Evolutionary conservation across 306 rosid species (phyloP).

Genomic region (Parietaria judaica): DNA sequence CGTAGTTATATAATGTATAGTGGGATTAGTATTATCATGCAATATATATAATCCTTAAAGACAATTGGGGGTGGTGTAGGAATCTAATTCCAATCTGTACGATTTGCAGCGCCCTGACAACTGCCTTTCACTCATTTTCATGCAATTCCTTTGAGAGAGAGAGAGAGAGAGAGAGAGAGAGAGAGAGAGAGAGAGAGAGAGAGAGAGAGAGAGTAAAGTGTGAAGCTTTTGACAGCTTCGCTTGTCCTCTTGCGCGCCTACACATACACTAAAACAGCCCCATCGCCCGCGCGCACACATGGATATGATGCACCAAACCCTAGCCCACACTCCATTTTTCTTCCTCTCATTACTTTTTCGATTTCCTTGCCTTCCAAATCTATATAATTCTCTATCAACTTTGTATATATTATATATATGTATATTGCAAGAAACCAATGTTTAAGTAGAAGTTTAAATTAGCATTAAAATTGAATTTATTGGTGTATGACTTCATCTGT

Average conservation of each 20-base stretch:
- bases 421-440: neutral
- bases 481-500: no score
- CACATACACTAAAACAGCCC: neutral
- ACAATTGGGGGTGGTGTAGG: constrained; percentile 15
- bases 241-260: constrained; percentile 8
- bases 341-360: neutral
- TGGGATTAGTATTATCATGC: neutral
- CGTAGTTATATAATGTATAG: neutral
- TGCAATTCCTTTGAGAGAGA: constrained; percentile 3
- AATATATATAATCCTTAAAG: neutral
- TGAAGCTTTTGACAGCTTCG: constrained; percentile 38
- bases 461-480: no score
- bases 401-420: neutral
- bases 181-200: constrained; percentile 20
- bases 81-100: constrained; percentile 28
- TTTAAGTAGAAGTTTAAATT: no score
- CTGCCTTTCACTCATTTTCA: constrained; percentile 37
- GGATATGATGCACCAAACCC: neutral
- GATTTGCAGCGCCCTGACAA: constrained; percentile 7
- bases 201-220: constrained; percentile 31
- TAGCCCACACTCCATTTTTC: neutral
- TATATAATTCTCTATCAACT: neutral
- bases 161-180: neutral
- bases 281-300: constrained; percentile 7
- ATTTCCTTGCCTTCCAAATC: neutral